phyloP scores from a whole-genome alignment of 1,284 basidiomycete species.

The Abortiporus biennis region DNA sequence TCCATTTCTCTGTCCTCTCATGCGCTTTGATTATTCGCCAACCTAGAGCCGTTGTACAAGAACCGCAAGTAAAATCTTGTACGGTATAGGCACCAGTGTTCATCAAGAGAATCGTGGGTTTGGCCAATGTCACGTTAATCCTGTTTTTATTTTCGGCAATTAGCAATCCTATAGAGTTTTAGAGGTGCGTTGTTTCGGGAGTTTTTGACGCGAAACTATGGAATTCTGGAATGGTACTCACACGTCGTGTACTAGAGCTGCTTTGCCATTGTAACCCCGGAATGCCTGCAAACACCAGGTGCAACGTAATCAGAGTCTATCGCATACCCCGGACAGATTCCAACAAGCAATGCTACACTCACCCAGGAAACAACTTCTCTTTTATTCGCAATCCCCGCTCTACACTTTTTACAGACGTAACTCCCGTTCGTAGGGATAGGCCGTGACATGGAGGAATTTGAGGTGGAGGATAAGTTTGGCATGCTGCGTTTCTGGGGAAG shows the following conservation, averaged over 20 bases:
- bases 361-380: slow-evolving; percentile 13
- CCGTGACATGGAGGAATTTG: too few relatives aligned
- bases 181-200: too few relatives aligned
- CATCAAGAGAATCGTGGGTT: slow-evolving; percentile 46
- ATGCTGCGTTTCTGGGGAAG: slow-evolving; percentile 9
- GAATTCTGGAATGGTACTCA: slow-evolving; percentile 24
- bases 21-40: slow-evolving; percentile 57
- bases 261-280: slow-evolving; percentile 24
- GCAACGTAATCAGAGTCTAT: too few relatives aligned
- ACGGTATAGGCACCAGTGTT: slow-evolving; percentile 57
- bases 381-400: slow-evolving; percentile 11
- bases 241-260: slow-evolving; percentile 36
- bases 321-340: too few relatives aligned
- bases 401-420: slow-evolving; percentile 13
- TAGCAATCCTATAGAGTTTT: too few relatives aligned
- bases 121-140: slow-evolving; percentile 17
- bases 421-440: neutral
- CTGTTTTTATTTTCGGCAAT: too few relatives aligned
- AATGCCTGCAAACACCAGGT: slow-evolving; percentile 18
- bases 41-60: slow-evolving; percentile 48
- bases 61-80: slow-evolving; percentile 44
- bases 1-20: slow-evolving; percentile 54
- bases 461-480: slow-evolving; percentile 9
- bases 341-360: slow-evolving; percentile 4
- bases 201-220: slow-evolving; percentile 2